These are phyloP conservation scores for Hymenoscyphus repandus DNA, from an alignment of 2,329 filamentous ascomycete genomes.

Conservation along the genomic window DNA sequence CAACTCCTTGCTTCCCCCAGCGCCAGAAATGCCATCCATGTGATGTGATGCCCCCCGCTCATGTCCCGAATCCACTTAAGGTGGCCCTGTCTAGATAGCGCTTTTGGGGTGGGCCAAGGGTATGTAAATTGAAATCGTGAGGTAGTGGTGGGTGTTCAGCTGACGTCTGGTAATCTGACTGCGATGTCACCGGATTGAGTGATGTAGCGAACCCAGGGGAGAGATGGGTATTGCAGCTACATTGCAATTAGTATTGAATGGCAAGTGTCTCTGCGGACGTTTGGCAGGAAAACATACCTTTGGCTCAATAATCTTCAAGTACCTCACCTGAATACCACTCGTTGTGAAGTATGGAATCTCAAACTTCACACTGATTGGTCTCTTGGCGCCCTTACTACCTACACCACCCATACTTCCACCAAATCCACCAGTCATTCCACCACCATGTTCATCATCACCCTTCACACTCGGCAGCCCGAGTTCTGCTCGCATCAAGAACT, in stretches of 20 bases:
- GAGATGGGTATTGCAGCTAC: slow-evolving; percentile 92
- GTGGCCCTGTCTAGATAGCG: background rate
- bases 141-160: slow-evolving; percentile 8
- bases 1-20: background rate
- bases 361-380: slow-evolving; percentile 98
- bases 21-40: background rate
- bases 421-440: slow-evolving; percentile 96
- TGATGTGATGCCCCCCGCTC: background rate
- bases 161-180: slow-evolving; percentile 77
- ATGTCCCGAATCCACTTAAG: background rate
- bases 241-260: slow-evolving; percentile 6
- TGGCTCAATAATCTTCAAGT: slow-evolving; percentile 98
- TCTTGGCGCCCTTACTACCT: slow-evolving; percentile 79
- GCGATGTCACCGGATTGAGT: slow-evolving; percentile 97
- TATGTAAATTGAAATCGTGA: background rate
- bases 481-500: slow-evolving; percentile 97
- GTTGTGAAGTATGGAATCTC: slow-evolving; percentile 99
- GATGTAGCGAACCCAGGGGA: slow-evolving; percentile 98
- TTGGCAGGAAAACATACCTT: slow-evolving; percentile 62
- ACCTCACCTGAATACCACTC: slow-evolving; percentile 95
- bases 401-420: slow-evolving; percentile 95
- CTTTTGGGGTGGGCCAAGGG: background rate
- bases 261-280: background rate
- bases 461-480: slow-evolving; percentile 89
- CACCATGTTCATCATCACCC: slow-evolving; percentile 90